Base-by-base conservation (phyloP, 768 basidiomycete species). In the Podaxis rugospora region DNA sequence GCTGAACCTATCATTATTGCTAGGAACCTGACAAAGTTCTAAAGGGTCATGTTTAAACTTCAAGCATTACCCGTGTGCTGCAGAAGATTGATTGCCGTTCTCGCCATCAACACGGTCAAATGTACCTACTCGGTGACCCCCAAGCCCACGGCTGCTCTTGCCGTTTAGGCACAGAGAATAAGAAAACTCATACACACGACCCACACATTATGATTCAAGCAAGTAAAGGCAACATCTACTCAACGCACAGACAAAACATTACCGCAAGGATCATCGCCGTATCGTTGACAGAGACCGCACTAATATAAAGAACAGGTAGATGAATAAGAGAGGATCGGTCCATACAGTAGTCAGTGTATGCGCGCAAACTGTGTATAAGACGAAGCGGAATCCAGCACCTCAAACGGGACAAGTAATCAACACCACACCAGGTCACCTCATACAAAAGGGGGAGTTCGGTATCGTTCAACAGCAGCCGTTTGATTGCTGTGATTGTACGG, bases 401-500 rank as follows among this genome's bases (percentile, higher is more conserved):
- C 59, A 55, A 35, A 49, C 59, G 49, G 47, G 37, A 50, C 14
- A 40, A 37, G 51, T 51, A 55, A 55, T 44, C 51, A 53, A 52
- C 51, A 60, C 51, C 35, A 36, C 32, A 25, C 32, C 28, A 27
- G n/a, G 21, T 44, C n/a, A 53, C 39, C 21, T 39, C 52, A 39
- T 54, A 54, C 52, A 54, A 23, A 39, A 53, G 14, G n/a, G 28
- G 10, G 42, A 23, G 59, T 10, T n/a, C 49, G 59, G 59, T 50
- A 49, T 61, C 53, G 36, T 55, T 61, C 59, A 95, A 84, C 93
- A 95, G 78, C 93, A 95, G 47, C 89, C 82, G 58, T 85, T 79
- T 4, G 84, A 76, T 68, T 82, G 80, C 74, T 88, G 87, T 71
- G 90, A 87, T 71, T 88, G 86, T 57, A 95, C 90, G 58, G 82